A percentile compares a stretch with the other conserved stretches of the same genome.
These are phyloP conservation scores for Fragaria iinumae DNA, from an alignment of 306 rosid genomes.

Conservation along the genomic window DNA sequence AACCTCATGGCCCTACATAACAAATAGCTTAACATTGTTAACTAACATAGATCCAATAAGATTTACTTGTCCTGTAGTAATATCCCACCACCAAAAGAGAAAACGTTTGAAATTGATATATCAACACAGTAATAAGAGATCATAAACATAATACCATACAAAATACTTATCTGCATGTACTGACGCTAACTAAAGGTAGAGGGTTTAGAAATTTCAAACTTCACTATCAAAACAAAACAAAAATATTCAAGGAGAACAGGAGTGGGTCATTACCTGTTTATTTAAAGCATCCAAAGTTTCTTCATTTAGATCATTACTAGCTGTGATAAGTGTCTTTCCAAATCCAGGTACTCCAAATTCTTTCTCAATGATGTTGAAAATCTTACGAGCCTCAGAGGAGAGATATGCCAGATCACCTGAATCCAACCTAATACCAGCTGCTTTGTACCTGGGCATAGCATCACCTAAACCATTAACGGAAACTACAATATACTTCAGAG, in stretches of 20 bases:
- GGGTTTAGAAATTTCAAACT: too few relatives aligned
- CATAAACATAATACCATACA: background rate
- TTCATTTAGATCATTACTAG: conserved; percentile 95
- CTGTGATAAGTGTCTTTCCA: conserved; percentile 66
- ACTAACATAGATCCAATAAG: background rate
- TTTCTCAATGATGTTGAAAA: conserved; percentile 62
- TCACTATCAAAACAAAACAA: too few relatives aligned
- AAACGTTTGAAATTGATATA: background rate
- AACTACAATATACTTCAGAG: background rate
- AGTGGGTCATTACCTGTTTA: conserved; percentile 63
- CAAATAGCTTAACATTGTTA: conserved; percentile 14
- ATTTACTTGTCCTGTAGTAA: background rate
- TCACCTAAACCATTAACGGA: conserved; percentile 27
- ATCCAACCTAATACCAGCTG: conserved; percentile 83
- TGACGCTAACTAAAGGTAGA: too few relatives aligned
- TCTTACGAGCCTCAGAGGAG: conserved; percentile 72
- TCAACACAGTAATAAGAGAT: background rate
- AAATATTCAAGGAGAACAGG: background rate
- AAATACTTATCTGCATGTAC: background rate
- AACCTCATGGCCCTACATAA: conserved; percentile 88
- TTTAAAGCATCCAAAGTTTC: conserved; percentile 96
- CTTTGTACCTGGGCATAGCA: conserved; percentile 61
- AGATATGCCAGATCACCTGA: conserved; percentile 94
- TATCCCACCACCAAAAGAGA: background rate
- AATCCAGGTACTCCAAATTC: conserved; percentile 66